Percentiles rank a stretch among this genome's conserved stretches.
phyloP scores from a whole-genome alignment of 129 eudicot genomes.

The sunflower (Helianthus annuus) region DNA sequence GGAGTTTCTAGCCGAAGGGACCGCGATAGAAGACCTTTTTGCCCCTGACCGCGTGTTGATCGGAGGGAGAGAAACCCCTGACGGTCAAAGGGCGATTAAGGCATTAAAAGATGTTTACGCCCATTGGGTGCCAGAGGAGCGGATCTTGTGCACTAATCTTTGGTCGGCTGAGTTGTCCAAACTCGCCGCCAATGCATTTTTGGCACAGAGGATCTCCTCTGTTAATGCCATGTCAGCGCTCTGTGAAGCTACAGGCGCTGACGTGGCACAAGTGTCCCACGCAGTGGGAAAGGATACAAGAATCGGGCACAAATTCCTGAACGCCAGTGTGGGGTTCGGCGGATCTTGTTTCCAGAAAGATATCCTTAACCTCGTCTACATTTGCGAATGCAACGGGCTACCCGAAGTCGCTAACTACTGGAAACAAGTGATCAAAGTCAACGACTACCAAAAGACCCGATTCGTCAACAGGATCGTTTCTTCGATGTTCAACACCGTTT shows the following conservation, averaged over 20 bases:
- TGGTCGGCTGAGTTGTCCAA: slow-evolving; percentile 96
- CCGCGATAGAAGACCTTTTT: slow-evolving; percentile 79
- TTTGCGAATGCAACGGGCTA: slow-evolving; percentile 87
- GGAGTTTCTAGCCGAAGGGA: slow-evolving; percentile 87
- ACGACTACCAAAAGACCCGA: slow-evolving; percentile 83
- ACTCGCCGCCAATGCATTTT: slow-evolving; percentile 86
- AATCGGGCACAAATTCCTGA: slow-evolving; percentile 72
- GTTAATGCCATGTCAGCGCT: slow-evolving; percentile 93
- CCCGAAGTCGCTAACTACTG: slow-evolving; percentile 93
- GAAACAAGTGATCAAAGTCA: slow-evolving; percentile 84
- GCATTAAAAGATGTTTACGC: slow-evolving; percentile 75
- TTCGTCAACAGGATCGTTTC: slow-evolving; percentile 87
- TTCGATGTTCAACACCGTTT: slow-evolving; percentile 90
- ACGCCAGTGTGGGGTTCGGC: slow-evolving; percentile 86
- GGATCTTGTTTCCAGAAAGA: slow-evolving; percentile 92
- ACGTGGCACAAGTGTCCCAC: slow-evolving; percentile 61
- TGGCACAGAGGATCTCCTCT: slow-evolving; percentile 84
- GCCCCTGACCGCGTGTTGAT: slow-evolving; percentile 79
- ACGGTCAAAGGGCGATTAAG: slow-evolving; percentile 70
- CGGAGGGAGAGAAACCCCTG: slow-evolving; percentile 86
- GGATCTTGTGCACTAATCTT: slow-evolving; percentile 68
- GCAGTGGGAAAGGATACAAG: slow-evolving; percentile 82
- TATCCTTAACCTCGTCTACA: slow-evolving; percentile 74
- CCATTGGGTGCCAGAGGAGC: slow-evolving; percentile 82
- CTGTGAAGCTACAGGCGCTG: slow-evolving; percentile 88